Conservation (phyloP, 257 asterid species). For the Solanum habrochaites region DNA sequence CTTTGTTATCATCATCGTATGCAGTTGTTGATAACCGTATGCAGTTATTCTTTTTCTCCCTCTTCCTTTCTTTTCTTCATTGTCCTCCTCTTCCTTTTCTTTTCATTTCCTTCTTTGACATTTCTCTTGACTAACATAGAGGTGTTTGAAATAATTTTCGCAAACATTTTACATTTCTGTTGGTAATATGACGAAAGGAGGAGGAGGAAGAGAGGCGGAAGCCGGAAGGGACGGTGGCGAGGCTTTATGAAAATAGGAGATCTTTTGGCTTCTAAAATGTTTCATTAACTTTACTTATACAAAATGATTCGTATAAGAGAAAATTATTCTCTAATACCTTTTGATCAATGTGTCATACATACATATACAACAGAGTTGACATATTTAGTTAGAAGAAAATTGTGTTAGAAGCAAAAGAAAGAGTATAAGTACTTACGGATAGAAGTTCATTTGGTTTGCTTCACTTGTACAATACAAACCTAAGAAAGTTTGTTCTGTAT, state of each 20-base stretch:
- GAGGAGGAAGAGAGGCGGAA: neutral
- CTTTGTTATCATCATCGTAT: neutral
- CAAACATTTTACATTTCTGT: no score
- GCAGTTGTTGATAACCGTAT: no score
- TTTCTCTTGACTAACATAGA: neutral
- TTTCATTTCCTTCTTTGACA: neutral
- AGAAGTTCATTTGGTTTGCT: neutral
- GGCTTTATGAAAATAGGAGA: neutral
- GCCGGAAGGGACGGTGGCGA: neutral
- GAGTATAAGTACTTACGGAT: neutral
- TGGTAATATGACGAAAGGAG: neutral
- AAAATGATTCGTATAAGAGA: neutral
- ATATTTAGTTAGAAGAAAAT: neutral
- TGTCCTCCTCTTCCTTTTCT: neutral
- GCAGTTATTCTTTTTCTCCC: neutral
- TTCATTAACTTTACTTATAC: neutral
- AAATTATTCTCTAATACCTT: neutral
- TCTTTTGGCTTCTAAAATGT: neutral
- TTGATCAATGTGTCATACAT: neutral
- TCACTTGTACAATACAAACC: neutral
- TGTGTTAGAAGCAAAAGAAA: neutral
- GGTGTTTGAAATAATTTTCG: no score
- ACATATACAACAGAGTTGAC: neutral
- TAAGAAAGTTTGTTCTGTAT: neutral
- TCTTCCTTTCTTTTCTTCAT: neutral